Base-by-base conservation (phyloP, 352 stramenopile species). In the Phytopythium aichiense region DNA sequence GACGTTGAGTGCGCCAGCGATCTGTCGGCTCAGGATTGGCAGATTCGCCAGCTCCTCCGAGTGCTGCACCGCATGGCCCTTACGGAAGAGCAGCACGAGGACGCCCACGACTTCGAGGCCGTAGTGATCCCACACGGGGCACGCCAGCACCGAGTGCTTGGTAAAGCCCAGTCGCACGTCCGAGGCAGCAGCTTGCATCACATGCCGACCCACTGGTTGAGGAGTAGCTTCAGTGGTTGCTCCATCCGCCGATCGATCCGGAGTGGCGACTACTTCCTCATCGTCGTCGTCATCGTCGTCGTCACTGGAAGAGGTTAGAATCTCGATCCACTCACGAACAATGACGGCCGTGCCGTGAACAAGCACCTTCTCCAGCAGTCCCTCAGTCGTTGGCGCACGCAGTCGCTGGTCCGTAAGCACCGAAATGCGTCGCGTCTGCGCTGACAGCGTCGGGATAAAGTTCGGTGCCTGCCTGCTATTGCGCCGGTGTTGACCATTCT, bases 1-100 rank as follows among this genome's bases (percentile, higher is more conserved):
- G 1, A 92, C 83, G n/a, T 82, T 78, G 35, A 92, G 63, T 0
- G 81, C 83, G 1, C 83, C 81, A 0, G 83, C 81, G 63, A 92
- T 92, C 61, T 92, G 81, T 2, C 76, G 72, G 22, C 69, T 86
- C 6, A 89, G 37, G 48, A 89, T 80, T 22, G 81, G 81, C 9
- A 90, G 61, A 22, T 86, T 88, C 13, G 70, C 71, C 13, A 90
- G 66, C 43, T 88, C 78, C 45, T 76, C 69, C 37, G 66, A 73
- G 31, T 60, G 66, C 7, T 60, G 60, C 9, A 76, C 63, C 4
- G 66, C 66, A 11, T 68, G 51, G 13, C 65, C 50, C 20, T 71
- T 64, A 18, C 59, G 58, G 61, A 89, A 89, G 28, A 91, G 58
- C 11, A 92, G 57, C 40, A 92, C 77, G 18, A 92, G 58, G 1